Conservation (phyloP, 1,139 yeast species). For the Trichomonascaceae sp. region DNA sequence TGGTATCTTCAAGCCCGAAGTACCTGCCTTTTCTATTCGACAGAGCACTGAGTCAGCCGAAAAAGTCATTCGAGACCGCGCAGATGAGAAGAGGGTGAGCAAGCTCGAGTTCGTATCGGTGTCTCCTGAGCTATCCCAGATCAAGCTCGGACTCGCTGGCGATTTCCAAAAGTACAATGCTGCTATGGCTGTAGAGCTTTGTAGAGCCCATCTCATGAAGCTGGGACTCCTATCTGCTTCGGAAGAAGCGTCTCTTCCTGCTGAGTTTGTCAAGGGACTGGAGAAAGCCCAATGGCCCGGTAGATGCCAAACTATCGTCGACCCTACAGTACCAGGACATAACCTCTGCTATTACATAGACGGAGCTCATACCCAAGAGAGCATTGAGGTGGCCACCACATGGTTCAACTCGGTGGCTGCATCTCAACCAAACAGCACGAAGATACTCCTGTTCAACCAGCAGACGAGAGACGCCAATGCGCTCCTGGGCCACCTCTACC, state of each 20-base stretch:
- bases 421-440: slow-evolving; percentile 6
- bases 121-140: slow-evolving; percentile 26
- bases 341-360: slow-evolving; percentile 68
- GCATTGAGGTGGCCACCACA: slow-evolving; percentile 60
- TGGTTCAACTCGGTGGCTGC: slow-evolving; percentile 46
- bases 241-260: slow-evolving; percentile 33
- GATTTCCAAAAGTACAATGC: slow-evolving; percentile 80
- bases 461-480: slow-evolving; percentile 79
- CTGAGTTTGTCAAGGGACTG: slow-evolving; percentile 50
- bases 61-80: slow-evolving; percentile 42
- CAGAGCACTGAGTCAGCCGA: slow-evolving; percentile 41
- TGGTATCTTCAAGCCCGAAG: slow-evolving; percentile 68
- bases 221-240: neutral
- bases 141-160: slow-evolving; percentile 71
- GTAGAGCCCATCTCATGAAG: slow-evolving; percentile 42
- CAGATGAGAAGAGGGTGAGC: slow-evolving; percentile 45
- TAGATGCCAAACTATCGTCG: slow-evolving; percentile 65
- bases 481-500: slow-evolving; percentile 42
- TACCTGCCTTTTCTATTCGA: slow-evolving; percentile 55
- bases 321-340: too few species aligned
- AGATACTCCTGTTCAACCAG: slow-evolving; percentile 72
- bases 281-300: slow-evolving; percentile 80
- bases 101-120: slow-evolving; percentile 38
- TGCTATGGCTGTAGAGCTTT: slow-evolving; percentile 69
- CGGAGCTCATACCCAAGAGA: slow-evolving; percentile 93